These are phyloP conservation scores for Phyllosticta capitalensis DNA, from an alignment of 2,329 filamentous ascomycete species.

Conservation along the genomic window DNA sequence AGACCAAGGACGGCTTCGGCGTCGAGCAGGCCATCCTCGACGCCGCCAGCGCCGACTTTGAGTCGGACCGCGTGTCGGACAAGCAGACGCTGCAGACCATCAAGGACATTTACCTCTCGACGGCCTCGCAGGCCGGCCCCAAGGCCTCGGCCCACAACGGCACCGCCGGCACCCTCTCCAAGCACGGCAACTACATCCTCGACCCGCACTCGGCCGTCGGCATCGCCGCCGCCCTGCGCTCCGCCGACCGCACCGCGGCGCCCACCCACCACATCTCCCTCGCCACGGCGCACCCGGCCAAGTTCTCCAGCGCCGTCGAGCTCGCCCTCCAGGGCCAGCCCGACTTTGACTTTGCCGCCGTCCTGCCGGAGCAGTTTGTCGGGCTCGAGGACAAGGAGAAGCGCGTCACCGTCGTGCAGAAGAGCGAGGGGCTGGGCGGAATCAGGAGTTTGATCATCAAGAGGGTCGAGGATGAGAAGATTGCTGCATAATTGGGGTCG, in stretches of 20 bases:
- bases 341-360: slow-evolving; percentile 68
- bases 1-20: slow-evolving; percentile 49
- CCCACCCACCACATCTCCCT: slow-evolving; percentile 65
- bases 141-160: slow-evolving; percentile 32
- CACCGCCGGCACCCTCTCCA: slow-evolving; percentile 28
- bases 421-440: slow-evolving; percentile 56
- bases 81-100: slow-evolving; percentile 40
- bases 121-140: slow-evolving; percentile 31
- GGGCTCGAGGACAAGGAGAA: slow-evolving; percentile 69
- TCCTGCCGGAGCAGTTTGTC: slow-evolving; percentile 72
- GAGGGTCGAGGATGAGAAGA: slow-evolving; percentile 49
- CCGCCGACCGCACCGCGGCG: slow-evolving; percentile 39
- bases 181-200: slow-evolving; percentile 58
- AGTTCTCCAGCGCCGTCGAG: slow-evolving; percentile 81
- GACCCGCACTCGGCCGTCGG: slow-evolving; percentile 92
- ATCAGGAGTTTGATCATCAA: slow-evolving; percentile 67
- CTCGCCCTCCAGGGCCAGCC: slow-evolving; percentile 60
- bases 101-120: slow-evolving; percentile 36
- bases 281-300: slow-evolving; percentile 90
- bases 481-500: not conserved
- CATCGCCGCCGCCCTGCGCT: slow-evolving; percentile 64
- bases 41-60: slow-evolving; percentile 64
- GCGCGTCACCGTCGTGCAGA: slow-evolving; percentile 59
- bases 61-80: slow-evolving; percentile 62
- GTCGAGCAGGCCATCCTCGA: slow-evolving; percentile 67